Evolutionary conservation across 768 basidiomycete species (phyloP), one percentile per base, ranked within the genome.

Genomic region (Tulasnella sp.): DNA sequence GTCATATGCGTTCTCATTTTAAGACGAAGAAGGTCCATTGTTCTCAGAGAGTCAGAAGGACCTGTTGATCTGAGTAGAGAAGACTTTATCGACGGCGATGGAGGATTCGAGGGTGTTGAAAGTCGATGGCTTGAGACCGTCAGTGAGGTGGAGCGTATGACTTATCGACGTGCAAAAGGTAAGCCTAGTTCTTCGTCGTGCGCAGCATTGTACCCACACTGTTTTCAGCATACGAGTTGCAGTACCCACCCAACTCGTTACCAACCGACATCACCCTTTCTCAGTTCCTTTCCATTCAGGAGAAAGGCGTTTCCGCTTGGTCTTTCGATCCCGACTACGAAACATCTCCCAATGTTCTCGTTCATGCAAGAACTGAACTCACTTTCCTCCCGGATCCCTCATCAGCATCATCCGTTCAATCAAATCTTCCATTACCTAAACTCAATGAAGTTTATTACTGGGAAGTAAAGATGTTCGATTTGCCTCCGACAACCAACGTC

Each of bases 301-400:
- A 99, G 68, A 99, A 99, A 62, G 95, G 95, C 58, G 93, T 99
- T 39, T 93, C 92, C 24, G 95, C 95, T 15, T 99, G 95, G 95
- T 91, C 81, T 33, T 99, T 99, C 63, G 95, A 99, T 65, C 95
- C 95, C 31, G 95, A 98, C 64, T 96, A 92, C 63, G 92, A 98
- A 66, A 83, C 88, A 47, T 78, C 91, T 63, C 83, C 86, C 57
- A 89, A 87, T 6, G 73, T 98, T 39, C 76, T 96, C 35, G 93
- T 99, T 44, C 90, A 95, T 60, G 81, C 87, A 19, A 80, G 95
- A 43, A 99, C 95, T 0, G 95, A 99, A 68, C 84, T 99, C 59
- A 95, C 92, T 5, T 99, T 99, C 68, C 82, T 99, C 54, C 82
- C 87, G n/a, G 84, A 92, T 62, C 92, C 95, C 20, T 83, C 87